Base-by-base conservation (phyloP, 305 asterid species). In the Solanum aculeatissimum region DNA sequence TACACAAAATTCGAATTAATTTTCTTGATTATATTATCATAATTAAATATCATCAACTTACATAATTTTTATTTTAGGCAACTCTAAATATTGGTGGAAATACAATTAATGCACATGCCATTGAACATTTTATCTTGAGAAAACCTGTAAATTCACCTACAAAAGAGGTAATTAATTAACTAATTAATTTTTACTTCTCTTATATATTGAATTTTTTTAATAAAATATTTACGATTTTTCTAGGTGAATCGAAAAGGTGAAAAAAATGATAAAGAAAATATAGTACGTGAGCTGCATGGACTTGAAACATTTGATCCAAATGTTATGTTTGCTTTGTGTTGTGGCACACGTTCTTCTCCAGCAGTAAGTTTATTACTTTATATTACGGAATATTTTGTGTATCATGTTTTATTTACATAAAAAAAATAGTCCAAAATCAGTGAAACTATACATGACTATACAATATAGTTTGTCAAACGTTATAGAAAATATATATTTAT, bases 301-400 rank as follows among this genome's bases (percentile, higher is more conserved):
- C 87, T 95, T 51, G 92, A 89, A 23, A 83, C 90, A 12, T 89
- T 90, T 8, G 97, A 95, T 86, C 95, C 98, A 27, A 93, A 95
- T 82, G 86, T 93, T 88, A 88, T 89, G 14, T 95, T 95, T 83
- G 98, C 96, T 78, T 80, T 94, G 84, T 95, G 98, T 84, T 91
- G 97, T 63, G 98, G 96, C 43, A 93, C 97, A 19, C 96, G 91
- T 78, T 95, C 98, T n/a, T 95, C 98, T 81, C 98, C 98, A 0
- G 98, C 98, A 21, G 99, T 95, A 87, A 90, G 93, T 53, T 35
- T 35, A 35, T 35, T 35, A 35, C 5, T 35, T 35, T 35, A 35
- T 35, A 35, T 35, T 5, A 5, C 6, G 0, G 40, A 35, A 35
- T 35, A 35, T 35, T 35, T 35, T 35, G 40, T 35, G 40, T n/a